Evolutionary conservation across 495 filamentous ascomycete genomes (phyloP).

Genomic region (Trichoderma gamsii): DNA sequence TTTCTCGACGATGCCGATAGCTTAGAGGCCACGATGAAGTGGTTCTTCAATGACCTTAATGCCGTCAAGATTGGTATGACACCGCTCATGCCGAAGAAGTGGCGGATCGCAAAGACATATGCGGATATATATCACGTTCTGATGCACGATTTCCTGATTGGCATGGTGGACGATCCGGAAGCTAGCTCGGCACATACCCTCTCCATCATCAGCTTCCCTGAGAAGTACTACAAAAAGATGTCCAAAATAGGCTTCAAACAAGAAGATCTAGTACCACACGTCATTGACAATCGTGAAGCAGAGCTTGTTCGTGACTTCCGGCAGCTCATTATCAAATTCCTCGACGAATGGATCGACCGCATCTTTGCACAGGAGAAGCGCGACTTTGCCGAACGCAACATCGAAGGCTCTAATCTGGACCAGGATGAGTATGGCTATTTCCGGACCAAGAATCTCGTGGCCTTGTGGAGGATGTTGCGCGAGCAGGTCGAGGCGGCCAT

Average conservation of each 20-base stretch:
- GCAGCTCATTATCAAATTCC: constrained; percentile 84
- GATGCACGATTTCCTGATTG: constrained; percentile 90
- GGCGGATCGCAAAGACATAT: constrained; percentile 92
- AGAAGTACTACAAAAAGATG: constrained; percentile 96
- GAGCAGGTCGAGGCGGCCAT: constrained; percentile 80
- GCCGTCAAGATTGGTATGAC: constrained; percentile 87
- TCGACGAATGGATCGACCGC: constrained; percentile 95
- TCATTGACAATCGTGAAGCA: constrained; percentile 79
- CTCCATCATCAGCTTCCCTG: constrained; percentile 87
- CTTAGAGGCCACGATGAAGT: constrained; percentile 77
- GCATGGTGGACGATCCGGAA: constrained; percentile 72
- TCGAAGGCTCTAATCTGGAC: constrained; percentile 67
- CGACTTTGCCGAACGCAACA: constrained; percentile 68
- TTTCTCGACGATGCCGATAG: constrained; percentile 78
- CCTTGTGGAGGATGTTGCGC: constrained; percentile 96
- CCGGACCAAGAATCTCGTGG: constrained; percentile 80
- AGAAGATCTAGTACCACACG: constrained; percentile 67
- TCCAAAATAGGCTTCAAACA: constrained; percentile 71
- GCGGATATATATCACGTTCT: constrained; percentile 80
- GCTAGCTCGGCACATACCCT: constrained; percentile 73
- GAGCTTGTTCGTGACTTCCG: constrained; percentile 92
- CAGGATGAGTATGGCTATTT: constrained; percentile 80
- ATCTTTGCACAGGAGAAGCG: constrained; percentile 74
- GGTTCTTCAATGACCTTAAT: constrained; percentile 97
- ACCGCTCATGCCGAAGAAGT: constrained; percentile 87